Percentiles rank a stretch among this genome's conserved stretches.
phyloP scores from a whole-genome alignment of 2,329 filamentous ascomycete genomes.

The Blastomyces emzantsi region DNA sequence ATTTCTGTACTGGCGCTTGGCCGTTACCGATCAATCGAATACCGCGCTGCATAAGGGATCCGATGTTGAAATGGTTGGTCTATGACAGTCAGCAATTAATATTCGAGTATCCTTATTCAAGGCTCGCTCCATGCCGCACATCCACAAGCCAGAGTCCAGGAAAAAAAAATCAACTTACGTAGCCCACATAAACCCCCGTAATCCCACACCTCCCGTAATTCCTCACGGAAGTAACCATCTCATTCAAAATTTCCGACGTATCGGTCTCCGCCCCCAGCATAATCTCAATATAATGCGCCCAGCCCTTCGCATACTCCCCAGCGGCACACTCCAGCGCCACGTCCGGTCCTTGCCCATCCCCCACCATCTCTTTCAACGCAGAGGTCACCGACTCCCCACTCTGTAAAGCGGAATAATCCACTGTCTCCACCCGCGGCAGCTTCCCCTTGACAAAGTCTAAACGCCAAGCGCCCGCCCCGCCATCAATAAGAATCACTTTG shows the following conservation, averaged over 20 bases:
- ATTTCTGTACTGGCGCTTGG: conserved; percentile 67
- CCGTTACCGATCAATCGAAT: conserved; percentile 65
- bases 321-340: conserved; percentile 60
- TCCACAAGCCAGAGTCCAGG: neutral
- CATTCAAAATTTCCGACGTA: conserved; percentile 57
- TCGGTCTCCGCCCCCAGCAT: conserved; percentile 68
- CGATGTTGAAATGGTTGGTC: conserved; percentile 77
- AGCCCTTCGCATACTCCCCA: conserved; percentile 55
- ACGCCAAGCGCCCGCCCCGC: conserved; percentile 52
- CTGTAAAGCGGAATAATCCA: conserved; percentile 61
- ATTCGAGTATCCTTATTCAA: neutral
- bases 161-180: conserved; percentile 31
- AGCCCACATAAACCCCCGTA: conserved; percentile 60
- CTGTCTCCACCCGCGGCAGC: conserved; percentile 55
- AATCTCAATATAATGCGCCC: conserved; percentile 52
- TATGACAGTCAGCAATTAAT: conserved; percentile 22
- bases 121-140: neutral
- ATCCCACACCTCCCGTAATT: conserved; percentile 59
- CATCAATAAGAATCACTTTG: conserved; percentile 71
- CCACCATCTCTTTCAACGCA: conserved; percentile 63
- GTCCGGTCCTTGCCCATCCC: conserved; percentile 58
- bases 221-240: conserved; percentile 46
- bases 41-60: conserved; percentile 77
- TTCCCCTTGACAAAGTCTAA: conserved; percentile 58
- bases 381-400: conserved; percentile 57